Evolutionary conservation across 1,284 basidiomycete species (phyloP), one percentile per base, ranked within the genome.

Genomic region (Exobasidium rhododendri): DNA sequence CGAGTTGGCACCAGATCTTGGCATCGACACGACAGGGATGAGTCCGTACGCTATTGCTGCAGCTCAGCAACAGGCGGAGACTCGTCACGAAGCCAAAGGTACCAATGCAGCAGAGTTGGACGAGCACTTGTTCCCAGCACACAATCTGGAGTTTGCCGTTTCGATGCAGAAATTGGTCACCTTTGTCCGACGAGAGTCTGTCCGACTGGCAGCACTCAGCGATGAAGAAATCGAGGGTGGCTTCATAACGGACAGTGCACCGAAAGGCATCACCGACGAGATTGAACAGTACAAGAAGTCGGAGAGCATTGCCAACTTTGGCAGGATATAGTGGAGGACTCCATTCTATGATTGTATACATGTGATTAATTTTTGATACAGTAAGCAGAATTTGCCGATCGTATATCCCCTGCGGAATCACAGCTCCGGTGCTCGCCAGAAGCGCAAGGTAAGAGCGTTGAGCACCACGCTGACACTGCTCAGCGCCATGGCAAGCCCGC

Each of bases 181-280:
- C 49, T 96, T 92, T 73, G 82, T 93, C 31, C 83, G 92, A 59
- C 83, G 86, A 66, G 94, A 97, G 82, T 81, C 91, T 35, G 82
- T 83, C 40, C 81, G 93, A 49, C 81, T 97, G 26, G 89, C 92
- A 72, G 75, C 77, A 29, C 77, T 96, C 32, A 83, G 84, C 26
- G 92, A 97, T 74, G 84, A 35, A 31, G 52, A 55, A n/a, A 30
- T 55, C 4, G 26, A 55, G 28, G 20, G 52, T 17, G 52, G 52
- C 17, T 40, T 10, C 17, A 40, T 40, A 40, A 10, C 17, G 17
- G 35, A 7, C 7, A 40, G 35, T 40, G 17, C 35, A 10, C 35
- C 35, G 17, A 17, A 7, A 40, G 35, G 17, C 7, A 17, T 17
- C 7, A 40, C 7, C 10, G 35, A 40, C 17, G 35, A 40, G 17